A percentile compares a stretch with the other conserved stretches of the same genome.
These are phyloP conservation scores for Nakaseomyces delphensis DNA, from an alignment of 1,139 yeast genomes.

Conservation along the genomic window DNA sequence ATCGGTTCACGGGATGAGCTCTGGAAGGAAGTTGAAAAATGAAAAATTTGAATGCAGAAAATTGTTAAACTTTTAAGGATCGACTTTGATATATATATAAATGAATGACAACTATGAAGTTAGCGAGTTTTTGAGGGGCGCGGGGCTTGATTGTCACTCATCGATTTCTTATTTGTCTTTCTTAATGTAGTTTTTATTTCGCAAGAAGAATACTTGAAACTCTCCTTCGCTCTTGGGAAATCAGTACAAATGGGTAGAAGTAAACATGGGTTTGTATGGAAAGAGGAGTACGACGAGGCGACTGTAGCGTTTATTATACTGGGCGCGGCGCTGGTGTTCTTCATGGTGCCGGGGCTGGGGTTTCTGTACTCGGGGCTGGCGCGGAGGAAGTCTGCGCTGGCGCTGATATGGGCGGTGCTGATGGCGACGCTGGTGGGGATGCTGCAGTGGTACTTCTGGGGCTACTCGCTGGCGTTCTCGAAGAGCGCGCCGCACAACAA, in stretches of 20 bases:
- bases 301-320: conserved; percentile 42
- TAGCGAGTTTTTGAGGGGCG: no score
- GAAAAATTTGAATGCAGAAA: no score
- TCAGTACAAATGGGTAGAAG: not conserved
- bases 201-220: not conserved
- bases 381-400: conserved; percentile 80
- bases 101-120: no score
- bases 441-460: conserved; percentile 98
- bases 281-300: conserved; percentile 41
- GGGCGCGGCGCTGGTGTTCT: conserved; percentile 67
- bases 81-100: no score
- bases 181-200: no score
- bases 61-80: no score
- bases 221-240: no score
- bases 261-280: conserved; percentile 19
- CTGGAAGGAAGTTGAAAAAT: no score
- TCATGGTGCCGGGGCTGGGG: conserved; percentile 94
- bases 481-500: conserved; percentile 57
- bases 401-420: conserved; percentile 75
- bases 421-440: conserved; percentile 72
- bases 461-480: conserved; percentile 84
- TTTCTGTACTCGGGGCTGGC: conserved; percentile 90
- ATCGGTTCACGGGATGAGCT: no score
- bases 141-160: no score
- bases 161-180: no score